Evolutionary conservation across 2,329 filamentous ascomycete species (phyloP), one percentile per base, ranked within the genome.

Genomic region (Grosmannia serpens): DNA sequence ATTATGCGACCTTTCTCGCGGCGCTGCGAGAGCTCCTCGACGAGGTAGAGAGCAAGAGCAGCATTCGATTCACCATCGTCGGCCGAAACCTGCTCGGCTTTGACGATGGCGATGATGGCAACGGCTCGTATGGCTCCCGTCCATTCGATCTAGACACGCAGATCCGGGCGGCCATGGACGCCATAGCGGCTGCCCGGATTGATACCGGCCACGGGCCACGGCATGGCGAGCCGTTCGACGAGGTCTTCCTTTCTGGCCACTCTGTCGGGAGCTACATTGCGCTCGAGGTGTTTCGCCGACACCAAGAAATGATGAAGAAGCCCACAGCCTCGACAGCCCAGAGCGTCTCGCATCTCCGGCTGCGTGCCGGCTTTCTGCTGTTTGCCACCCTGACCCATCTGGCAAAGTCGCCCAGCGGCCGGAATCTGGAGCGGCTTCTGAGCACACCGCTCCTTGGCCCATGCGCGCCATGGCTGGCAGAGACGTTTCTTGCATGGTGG

Each of bases 361-460:
- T 83, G 26, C 29, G 67, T 41, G 73, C 77, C 31, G 86, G 79
- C 1, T 75, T 90, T 49, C 74, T 91, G 58, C 76, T 91, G 22
- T 90, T 90, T 67, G 87, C 88, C 1, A 89, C 88, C 1, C 78
- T 91, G 44, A 78, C 84, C n/a, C 81, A 89, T 70, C 84, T 91
- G 62, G 82, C 83, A 11, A 70, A 73, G 58, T 88, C 84, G 1
- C 76, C 79, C 0, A 82, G 75, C 31, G 88, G 87, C 1, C 71
- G 71, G 58, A 78, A 77, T 53, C 70, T 85, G 46, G 70, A 71
- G 44, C 62, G 74, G 4, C 65, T 83, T 6, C 71, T 72, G 3
- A 67, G 70, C 50, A 70, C 71, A 5, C 74, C 76, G 1, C 60
- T 75, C 3, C 65, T 83, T 2, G 72, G 75, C 29, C 60, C 65